Evolutionary conservation across 306 rosid genomes (phyloP).

Genomic region (Rubus parviflorus): DNA sequence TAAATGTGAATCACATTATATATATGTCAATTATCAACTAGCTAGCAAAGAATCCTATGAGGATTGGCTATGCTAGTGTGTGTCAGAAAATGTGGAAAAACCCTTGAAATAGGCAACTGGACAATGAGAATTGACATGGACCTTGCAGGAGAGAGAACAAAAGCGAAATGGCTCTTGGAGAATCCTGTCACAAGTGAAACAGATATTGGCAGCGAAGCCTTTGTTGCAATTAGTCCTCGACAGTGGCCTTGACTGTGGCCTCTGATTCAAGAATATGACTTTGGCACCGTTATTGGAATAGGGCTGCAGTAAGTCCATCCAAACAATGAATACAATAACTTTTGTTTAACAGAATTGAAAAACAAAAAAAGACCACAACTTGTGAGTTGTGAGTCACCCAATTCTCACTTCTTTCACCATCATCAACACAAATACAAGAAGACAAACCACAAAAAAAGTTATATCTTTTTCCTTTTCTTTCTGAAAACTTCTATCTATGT

Average conservation of each 20-base stretch:
- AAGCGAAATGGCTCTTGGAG: constrained; percentile 91
- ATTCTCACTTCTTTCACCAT: not conserved
- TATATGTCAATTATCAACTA: not conserved
- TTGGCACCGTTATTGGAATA: constrained; percentile 92
- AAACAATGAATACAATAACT: constrained; percentile 18
- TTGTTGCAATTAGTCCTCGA: constrained; percentile 37
- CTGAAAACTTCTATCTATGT: not conserved
- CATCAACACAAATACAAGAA: not conserved
- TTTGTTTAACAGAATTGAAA: not conserved
- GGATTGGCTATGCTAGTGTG: not conserved
- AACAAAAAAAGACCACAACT: not conserved
- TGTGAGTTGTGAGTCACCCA: not conserved
- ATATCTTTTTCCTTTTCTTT: not conserved
- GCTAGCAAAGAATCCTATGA: not conserved
- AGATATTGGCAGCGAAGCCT: constrained; percentile 61
- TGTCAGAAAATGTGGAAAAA: constrained; percentile 12
- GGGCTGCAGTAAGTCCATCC: constrained; percentile 51
- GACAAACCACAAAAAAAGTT: not conserved
- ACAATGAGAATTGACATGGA: constrained; percentile 23
- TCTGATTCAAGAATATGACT: constrained; percentile 88
- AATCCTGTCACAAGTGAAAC: constrained; percentile 88
- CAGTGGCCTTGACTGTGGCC: constrained; percentile 73
- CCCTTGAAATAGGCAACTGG: constrained; percentile 15
- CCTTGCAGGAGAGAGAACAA: constrained; percentile 99
- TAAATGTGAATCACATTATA: not conserved